Evolutionary conservation across 208 protist species (phyloP).

Genomic region (Leptomonas pyrrhocoris): DNA sequence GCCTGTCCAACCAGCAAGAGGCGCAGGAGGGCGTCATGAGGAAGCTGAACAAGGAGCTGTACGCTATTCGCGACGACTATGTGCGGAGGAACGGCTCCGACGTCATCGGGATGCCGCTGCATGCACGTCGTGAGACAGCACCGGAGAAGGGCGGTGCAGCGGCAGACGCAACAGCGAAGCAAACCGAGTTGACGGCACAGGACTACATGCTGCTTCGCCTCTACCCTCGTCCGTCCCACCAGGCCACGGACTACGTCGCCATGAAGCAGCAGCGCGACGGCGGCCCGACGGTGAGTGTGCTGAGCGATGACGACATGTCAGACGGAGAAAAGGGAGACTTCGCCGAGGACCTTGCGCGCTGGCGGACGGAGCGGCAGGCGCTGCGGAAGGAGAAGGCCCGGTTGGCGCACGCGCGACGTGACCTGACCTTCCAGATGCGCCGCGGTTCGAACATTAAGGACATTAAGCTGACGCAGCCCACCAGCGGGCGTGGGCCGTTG

Average conservation of each 20-base stretch:
- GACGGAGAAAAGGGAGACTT: slow-evolving; percentile 30
- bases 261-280: slow-evolving; percentile 27
- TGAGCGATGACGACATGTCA: slow-evolving; percentile 49
- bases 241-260: slow-evolving; percentile 28
- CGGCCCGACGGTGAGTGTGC: slow-evolving; percentile 24
- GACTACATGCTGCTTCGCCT: slow-evolving; percentile 27
- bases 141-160: neutral
- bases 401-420: slow-evolving; percentile 40
- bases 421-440: slow-evolving; percentile 56
- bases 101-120: slow-evolving; percentile 30
- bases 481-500: slow-evolving; percentile 33
- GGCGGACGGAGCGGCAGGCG: slow-evolving; percentile 53
- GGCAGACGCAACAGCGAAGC: neutral
- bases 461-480: slow-evolving; percentile 33
- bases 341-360: slow-evolving; percentile 38
- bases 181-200: neutral
- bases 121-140: neutral
- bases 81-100: slow-evolving; percentile 27
- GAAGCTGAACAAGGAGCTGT: slow-evolving; percentile 41
- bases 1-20: slow-evolving; percentile 6
- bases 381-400: slow-evolving; percentile 40
- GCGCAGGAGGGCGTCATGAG: slow-evolving; percentile 2
- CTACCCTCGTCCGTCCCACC: slow-evolving; percentile 25
- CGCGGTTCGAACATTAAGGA: slow-evolving; percentile 79
- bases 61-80: slow-evolving; percentile 27